Percentiles rank a stretch among this genome's conserved stretches.
Evolutionary conservation across 768 basidiomycete genomes (phyloP).

Genomic region (Suillus fuscotomentosus): DNA sequence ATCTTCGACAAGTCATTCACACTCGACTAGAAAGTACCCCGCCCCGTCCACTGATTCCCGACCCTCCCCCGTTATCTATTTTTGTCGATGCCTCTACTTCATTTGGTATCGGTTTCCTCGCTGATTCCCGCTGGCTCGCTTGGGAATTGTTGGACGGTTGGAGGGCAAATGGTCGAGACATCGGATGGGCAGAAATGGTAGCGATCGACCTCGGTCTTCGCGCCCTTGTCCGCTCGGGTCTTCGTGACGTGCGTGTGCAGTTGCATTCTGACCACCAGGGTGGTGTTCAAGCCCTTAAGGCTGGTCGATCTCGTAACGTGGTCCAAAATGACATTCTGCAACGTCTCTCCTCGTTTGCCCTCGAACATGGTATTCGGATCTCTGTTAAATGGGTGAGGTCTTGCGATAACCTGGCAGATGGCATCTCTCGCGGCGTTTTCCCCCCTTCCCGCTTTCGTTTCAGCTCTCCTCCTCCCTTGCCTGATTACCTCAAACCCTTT

Average conservation of each 20-base stretch:
- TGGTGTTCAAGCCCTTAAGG: conserved; percentile 24
- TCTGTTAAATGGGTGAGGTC: conserved; percentile 8
- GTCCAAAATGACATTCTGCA: conserved; percentile 6
- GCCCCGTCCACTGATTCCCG: conserved; percentile 4
- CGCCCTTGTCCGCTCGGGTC: conserved; percentile 25
- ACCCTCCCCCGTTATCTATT: conserved; percentile 5
- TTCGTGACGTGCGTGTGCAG: conserved; percentile 19
- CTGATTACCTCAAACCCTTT: conserved; percentile 1
- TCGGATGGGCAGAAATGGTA: conserved; percentile 46
- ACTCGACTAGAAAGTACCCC: background rate
- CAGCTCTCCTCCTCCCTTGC: conserved; percentile 1
- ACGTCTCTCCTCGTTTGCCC: background rate
- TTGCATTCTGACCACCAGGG: conserved; percentile 43
- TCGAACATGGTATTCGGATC: conserved; percentile 2
- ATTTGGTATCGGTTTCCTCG: conserved; percentile 41
- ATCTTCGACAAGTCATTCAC: background rate
- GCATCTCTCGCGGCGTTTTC: conserved; percentile 36
- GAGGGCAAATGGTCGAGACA: conserved; percentile 28
- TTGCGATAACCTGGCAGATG: conserved; percentile 35
- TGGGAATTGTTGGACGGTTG: conserved; percentile 37
- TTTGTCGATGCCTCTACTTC: conserved; percentile 42
- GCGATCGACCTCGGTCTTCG: conserved; percentile 42
- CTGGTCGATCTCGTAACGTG: background rate
- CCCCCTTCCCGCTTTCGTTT: conserved; percentile 12
- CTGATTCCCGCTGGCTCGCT: conserved; percentile 35